Percentiles rank a stretch among this genome's conserved stretches.
These are phyloP conservation scores for Trichoderma sp. DNA, from an alignment of 2,329 filamentous ascomycete genomes.

Conservation along the genomic window DNA sequence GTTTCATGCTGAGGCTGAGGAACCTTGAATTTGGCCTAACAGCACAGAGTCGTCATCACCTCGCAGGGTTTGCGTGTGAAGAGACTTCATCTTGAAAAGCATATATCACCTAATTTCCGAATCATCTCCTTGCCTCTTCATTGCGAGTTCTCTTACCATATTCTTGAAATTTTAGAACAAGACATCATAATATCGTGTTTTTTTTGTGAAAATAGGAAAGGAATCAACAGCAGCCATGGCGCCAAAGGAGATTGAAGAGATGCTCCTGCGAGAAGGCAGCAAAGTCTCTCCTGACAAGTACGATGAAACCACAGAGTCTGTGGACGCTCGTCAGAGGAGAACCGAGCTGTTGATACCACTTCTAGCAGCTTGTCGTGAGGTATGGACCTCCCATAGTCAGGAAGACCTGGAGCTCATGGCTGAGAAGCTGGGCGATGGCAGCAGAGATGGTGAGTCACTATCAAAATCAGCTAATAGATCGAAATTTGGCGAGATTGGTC, in stretches of 20 bases:
- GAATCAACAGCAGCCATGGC: conserved; percentile 24
- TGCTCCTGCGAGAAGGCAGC: conserved; percentile 38
- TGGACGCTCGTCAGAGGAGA: conserved; percentile 27
- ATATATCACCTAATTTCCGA: not conserved
- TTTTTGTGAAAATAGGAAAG: not conserved
- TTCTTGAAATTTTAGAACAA: not conserved
- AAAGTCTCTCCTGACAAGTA: conserved; percentile 28
- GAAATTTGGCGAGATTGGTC: not conserved
- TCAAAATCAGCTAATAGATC: not conserved
- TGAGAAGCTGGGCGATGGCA: conserved; percentile 54
- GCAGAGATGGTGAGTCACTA: conserved; percentile 51
- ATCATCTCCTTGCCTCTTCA: not conserved
- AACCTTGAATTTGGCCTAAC: not conserved
- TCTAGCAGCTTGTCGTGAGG: conserved; percentile 38
- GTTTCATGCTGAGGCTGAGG: conserved; percentile 12
- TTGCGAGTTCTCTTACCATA: not conserved
- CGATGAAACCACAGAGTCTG: conserved; percentile 29
- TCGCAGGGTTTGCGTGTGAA: conserved; percentile 4
- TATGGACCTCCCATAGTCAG: conserved; percentile 40
- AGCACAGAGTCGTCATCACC: conserved; percentile 9
- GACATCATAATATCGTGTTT: not conserved
- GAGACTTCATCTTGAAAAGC: not conserved
- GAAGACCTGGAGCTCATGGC: conserved; percentile 46
- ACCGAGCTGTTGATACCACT: conserved; percentile 38
- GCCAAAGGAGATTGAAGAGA: conserved; percentile 37